Base-by-base conservation (phyloP, 129 eudicot species). In the Silybum marianum region DNA sequence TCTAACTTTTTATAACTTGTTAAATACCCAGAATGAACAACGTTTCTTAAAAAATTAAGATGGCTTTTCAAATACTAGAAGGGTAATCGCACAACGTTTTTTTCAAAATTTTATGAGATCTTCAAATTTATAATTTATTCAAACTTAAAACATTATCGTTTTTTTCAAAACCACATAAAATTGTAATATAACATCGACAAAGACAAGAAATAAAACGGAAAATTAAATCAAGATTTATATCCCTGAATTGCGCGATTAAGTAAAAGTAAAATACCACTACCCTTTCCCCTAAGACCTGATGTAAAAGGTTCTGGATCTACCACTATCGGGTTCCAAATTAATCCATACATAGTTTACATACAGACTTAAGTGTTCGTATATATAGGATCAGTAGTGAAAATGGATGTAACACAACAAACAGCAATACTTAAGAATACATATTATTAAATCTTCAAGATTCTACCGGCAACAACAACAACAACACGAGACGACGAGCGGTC, bases 381-480 rank as follows among this genome's bases (percentile, higher is more conserved):
- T 2, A 58, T 3, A 0, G 6, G 60, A 48, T 48, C 60, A 13
- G 60, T 1, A 14, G 9, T 58, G 66, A 58, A 54, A 58, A 58
- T 58, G 66, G 9, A 58, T 58, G 65, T 1, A 54, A 73, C 65
- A 42, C 19, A 24, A 4, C 16, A n/a, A 73, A 4, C 63, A 73
- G 21, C 63, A 54, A 7, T 18, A 54, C 19, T 13, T 54, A 54
- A 54, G 65, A 9, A 13, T 54, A 54, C 65, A 51, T 51, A 14
- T 48, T 12, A 5, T 48, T 12, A 48, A 44, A 54, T 54, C 22
- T 58, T 58, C 66, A 58, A 58, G 66, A 58, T 71, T 18, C 21
- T 18, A 71, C 9, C 18, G 13, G 73, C 38, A 71, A 21, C 83
- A 79, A 51, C 34, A 69, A n/a, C 77, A 32, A 24, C 38, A 11